phyloP scores from a whole-genome alignment of 2,329 filamentous ascomycete genomes.

The Periconia sp. region DNA sequence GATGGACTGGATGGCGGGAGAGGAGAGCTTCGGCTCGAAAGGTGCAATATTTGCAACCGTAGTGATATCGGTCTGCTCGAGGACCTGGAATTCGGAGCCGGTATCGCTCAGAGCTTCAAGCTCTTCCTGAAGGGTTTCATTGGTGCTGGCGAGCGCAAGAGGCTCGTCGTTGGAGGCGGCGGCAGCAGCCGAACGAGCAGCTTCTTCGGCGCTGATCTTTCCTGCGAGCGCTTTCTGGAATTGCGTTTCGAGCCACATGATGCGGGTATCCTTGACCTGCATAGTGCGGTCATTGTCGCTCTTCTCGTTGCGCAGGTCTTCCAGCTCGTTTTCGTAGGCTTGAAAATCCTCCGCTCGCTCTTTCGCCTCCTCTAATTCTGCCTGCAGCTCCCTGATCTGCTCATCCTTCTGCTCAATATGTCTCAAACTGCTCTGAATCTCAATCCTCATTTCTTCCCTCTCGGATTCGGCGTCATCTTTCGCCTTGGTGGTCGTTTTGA shows the following conservation, averaged over 20 bases:
- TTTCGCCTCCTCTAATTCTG: slow-evolving; percentile 7
- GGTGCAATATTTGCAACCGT: slow-evolving; percentile 8
- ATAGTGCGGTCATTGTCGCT: slow-evolving; percentile 20
- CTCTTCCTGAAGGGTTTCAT: slow-evolving; percentile 20
- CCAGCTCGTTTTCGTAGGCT: slow-evolving; percentile 18
- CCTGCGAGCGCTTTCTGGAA: slow-evolving; percentile 22
- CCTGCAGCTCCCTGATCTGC: slow-evolving; percentile 14
- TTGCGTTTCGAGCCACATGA: slow-evolving; percentile 25
- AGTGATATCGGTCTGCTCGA: slow-evolving; percentile 14
- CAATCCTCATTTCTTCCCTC: slow-evolving; percentile 8
- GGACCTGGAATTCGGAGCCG: slow-evolving; percentile 10
- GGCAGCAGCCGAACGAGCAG: slow-evolving; percentile 11
- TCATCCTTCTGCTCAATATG: slow-evolving; percentile 15
- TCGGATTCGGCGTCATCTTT: slow-evolving; percentile 9
- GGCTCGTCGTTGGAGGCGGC: slow-evolving; percentile 17
- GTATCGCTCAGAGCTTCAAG: slow-evolving; percentile 16
- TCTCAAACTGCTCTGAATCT: slow-evolving; percentile 16
- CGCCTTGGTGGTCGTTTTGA: slow-evolving; percentile 5
- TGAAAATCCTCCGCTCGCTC: slow-evolving; percentile 5
- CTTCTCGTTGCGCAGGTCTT: slow-evolving; percentile 9
- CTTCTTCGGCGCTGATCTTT: slow-evolving; percentile 11
- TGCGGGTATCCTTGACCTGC: slow-evolving; percentile 32
- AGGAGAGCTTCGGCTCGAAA: slow-evolving; percentile 2
- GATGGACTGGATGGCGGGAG: not conserved
- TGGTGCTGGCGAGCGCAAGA: slow-evolving; percentile 6